Conservation (phyloP, 2,329 filamentous ascomycete species). For the Xylaria sp. region DNA sequence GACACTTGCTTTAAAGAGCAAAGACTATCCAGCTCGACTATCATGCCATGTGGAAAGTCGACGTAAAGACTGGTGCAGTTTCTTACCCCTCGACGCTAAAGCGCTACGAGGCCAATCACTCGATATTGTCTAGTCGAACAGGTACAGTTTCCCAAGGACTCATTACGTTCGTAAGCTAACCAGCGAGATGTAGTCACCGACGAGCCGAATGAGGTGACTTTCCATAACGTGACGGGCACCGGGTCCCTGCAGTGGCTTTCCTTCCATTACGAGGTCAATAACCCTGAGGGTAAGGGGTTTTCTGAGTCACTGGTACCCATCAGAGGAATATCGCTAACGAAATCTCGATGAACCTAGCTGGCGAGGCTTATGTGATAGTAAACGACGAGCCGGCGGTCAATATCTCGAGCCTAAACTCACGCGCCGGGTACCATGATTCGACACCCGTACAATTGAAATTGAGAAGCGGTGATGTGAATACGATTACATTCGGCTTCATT, state of each 20-base stretch:
- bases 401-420: conserved; percentile 51
- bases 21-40: conserved; percentile 52
- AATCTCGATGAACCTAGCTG: conserved; percentile 39
- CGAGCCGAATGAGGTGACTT: conserved; percentile 46
- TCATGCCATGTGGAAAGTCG: conserved; percentile 54
- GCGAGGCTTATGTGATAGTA: conserved; percentile 50
- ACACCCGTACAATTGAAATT: conserved; percentile 51
- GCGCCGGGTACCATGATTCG: conserved; percentile 51
- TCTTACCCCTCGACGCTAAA: conserved; percentile 47
- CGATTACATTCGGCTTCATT: conserved; percentile 50
- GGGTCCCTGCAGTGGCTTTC: conserved; percentile 52
- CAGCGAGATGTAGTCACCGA: conserved; percentile 33
- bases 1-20: conserved; percentile 28
- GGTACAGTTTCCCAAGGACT: conserved; percentile 3
- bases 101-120: conserved; percentile 51
- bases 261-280: conserved; percentile 51
- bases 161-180: neutral
- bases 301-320: neutral
- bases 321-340: neutral
- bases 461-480: conserved; percentile 49
- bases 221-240: conserved; percentile 52
- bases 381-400: conserved; percentile 51
- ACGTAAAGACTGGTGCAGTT: conserved; percentile 52
- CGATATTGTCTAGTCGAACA: conserved; percentile 43
- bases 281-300: conserved; percentile 42